Base-by-base conservation (phyloP, 306 rosid species). In the Rosa lucieae region DNA sequence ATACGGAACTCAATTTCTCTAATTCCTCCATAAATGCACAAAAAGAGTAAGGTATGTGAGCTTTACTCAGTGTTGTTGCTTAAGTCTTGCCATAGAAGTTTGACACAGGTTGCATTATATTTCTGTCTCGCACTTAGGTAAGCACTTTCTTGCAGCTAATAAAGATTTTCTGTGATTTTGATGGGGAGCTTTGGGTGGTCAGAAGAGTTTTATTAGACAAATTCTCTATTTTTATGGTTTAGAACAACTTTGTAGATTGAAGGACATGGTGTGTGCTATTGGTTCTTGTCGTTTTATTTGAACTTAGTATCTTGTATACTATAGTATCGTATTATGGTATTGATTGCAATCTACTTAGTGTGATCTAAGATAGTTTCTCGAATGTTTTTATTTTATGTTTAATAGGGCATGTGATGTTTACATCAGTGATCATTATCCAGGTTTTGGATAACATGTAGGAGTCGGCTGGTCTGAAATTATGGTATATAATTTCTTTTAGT, bases 21-120 rank as follows among this genome's bases (percentile, higher is more conserved):
- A 1, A 32, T 32, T 32, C 35, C 35, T 32, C 35, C 35, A 32
- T 32, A 32, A 32, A 1, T 32, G 1, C 35, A 32, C 35, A 32
- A 32, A 32, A 32, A 1, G 35, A 32, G 35, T 32, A 32, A 32
- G 35, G 35, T 32, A 32, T 32, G 2, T 32, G 35, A 32, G 35
- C 35, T 32, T 32, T 32, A 32, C 35, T 62, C 67, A 11, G 78
- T 56, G 88, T 77, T 61, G 65, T 77, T 80, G 84, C 90, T 82
- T 85, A 76, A 83, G 84, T 66, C 77, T 88, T 79, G 80, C 84
- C 78, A 55, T 85, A 85, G 87, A 83, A 80, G 83, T 77, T 77
- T 76, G 82, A 63, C 51, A 63, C 86, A 83, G 81, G 78, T 78
- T 85, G 85, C 88, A 74, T 68, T 85, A 88, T 89, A 79, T 77